phyloP scores from a whole-genome alignment of 2,329 filamentous ascomycete genomes.

The Colletotrichum musicola region DNA sequence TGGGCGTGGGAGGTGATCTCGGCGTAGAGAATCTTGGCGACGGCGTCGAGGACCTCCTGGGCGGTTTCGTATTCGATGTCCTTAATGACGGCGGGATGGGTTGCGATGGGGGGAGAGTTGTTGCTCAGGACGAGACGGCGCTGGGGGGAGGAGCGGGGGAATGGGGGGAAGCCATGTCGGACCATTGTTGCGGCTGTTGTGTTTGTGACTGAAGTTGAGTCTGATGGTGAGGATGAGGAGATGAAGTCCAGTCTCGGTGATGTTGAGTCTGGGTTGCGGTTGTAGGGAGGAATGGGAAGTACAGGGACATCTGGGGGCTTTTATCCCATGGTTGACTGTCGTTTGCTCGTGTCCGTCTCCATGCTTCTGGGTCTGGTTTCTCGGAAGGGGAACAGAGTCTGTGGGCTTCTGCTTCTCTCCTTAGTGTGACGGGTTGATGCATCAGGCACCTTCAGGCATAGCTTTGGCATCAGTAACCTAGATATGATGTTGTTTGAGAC shows the following conservation, averaged over 20 bases:
- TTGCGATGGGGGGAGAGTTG: neutral
- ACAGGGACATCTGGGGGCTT: too few species aligned
- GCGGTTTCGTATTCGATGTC: neutral
- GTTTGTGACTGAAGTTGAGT: neutral
- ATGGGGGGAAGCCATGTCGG: neutral
- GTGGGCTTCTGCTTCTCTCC: too few species aligned
- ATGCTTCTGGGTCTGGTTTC: too few species aligned
- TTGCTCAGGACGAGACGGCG: neutral
- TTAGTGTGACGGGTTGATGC: too few species aligned
- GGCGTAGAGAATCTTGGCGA: neutral
- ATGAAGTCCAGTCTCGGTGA: neutral
- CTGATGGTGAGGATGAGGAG: neutral
- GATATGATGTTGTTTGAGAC: too few species aligned
- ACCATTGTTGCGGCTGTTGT: neutral
- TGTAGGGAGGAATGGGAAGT: too few species aligned
- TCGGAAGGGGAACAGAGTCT: too few species aligned
- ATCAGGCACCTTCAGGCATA: too few species aligned
- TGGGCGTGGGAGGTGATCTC: neutral
- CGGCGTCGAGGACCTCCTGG: neutral
- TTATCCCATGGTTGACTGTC: too few species aligned
- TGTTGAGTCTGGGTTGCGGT: too few species aligned
- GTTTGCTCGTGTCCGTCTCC: too few species aligned
- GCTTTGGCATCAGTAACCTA: too few species aligned
- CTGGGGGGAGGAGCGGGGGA: neutral
- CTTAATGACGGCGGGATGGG: neutral